phyloP scores from a whole-genome alignment of 257 asterid genomes.

The Solanum chmielewskii region DNA sequence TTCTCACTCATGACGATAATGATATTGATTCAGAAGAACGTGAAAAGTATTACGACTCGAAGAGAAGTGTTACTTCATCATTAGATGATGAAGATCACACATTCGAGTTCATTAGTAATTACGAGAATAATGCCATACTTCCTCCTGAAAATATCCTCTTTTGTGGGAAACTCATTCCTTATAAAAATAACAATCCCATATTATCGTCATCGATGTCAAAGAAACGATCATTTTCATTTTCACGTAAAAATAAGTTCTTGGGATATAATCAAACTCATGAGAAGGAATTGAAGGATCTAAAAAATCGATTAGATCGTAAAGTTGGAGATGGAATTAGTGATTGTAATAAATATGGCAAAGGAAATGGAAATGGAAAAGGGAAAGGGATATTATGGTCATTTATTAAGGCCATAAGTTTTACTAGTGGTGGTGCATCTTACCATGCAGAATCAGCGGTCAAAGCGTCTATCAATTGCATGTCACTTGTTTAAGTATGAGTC shows the following conservation, averaged over 20 bases:
- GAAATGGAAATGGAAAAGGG: background rate
- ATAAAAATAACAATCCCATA: constrained; percentile 4
- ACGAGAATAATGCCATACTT: background rate
- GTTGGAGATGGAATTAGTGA: background rate
- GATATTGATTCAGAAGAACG: background rate
- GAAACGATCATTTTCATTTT: background rate
- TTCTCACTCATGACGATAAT: background rate
- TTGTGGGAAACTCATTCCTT: constrained; percentile 52
- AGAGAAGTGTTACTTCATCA: background rate
- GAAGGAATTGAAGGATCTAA: constrained; percentile 43
- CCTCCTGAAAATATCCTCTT: constrained; percentile 36
- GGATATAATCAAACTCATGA: constrained; percentile 28
- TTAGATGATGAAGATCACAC: background rate
- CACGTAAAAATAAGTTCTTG: constrained; percentile 2
- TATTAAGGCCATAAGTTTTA: constrained; percentile 54
- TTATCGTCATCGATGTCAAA: background rate
- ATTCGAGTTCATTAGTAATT: constrained; percentile 11
- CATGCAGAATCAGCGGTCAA: constrained; percentile 11
- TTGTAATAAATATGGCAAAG: background rate
- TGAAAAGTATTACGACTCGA: background rate
- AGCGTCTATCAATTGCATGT: constrained; percentile 5
- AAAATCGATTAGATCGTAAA: constrained; percentile 45
- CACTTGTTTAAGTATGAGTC: background rate
- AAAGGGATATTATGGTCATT: constrained; percentile 34
- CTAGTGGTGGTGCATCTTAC: constrained; percentile 11